Conservation (phyloP, 305 asterid genomes). For the Rubia balearica region DNA sequence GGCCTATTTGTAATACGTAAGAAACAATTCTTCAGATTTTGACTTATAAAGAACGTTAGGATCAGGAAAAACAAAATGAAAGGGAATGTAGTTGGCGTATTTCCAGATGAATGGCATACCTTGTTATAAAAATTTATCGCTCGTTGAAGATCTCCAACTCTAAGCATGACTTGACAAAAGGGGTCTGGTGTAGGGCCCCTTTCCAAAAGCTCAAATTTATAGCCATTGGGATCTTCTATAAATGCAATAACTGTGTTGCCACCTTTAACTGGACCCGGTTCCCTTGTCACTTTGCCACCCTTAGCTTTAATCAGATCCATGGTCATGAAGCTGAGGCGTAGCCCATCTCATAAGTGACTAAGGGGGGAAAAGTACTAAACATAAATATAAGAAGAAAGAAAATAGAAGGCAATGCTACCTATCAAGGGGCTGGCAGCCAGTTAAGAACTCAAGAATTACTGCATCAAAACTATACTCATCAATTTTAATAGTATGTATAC, state of each 20-base stretch:
- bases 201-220: constrained; percentile 92
- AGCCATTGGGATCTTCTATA: constrained; percentile 95
- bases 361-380: too few species aligned
- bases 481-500: too few species aligned
- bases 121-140: constrained; percentile 82
- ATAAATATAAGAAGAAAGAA: too few species aligned
- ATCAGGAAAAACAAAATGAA: background rate
- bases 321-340: too few species aligned
- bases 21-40: background rate
- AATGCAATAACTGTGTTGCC: constrained; percentile 93
- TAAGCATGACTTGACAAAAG: constrained; percentile 94
- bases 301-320: constrained; percentile 79
- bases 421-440: too few species aligned
- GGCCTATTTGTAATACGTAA: constrained; percentile 37
- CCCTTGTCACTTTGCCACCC: constrained; percentile 94
- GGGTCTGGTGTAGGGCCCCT: constrained; percentile 97
- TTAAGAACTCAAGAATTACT: too few species aligned
- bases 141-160: constrained; percentile 98
- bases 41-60: background rate
- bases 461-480: too few species aligned
- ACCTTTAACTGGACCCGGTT: constrained; percentile 96
- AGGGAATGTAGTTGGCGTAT: background rate
- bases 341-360: too few species aligned
- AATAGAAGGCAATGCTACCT: too few species aligned
- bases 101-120: constrained; percentile 29